Conservation (phyloP, 768 basidiomycete genomes). For the Trametes meyenii region DNA sequence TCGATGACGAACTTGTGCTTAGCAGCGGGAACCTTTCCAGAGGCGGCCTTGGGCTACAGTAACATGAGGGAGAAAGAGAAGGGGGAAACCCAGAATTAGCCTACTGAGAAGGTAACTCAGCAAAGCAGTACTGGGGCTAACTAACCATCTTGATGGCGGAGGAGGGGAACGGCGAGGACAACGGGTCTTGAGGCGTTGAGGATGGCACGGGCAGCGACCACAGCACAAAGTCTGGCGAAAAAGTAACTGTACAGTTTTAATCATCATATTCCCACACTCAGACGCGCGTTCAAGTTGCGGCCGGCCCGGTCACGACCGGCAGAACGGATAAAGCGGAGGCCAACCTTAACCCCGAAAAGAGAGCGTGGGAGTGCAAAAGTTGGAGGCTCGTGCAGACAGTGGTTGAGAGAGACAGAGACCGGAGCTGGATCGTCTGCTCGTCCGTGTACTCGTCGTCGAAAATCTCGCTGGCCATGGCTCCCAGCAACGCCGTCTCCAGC, state of each 20-base stretch:
- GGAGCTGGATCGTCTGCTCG: not conserved
- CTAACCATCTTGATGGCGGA: conserved; percentile 66
- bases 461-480: conserved; percentile 41
- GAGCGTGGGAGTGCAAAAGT: conserved; percentile 19
- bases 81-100: conserved; percentile 55
- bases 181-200: conserved; percentile 30
- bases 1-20: conserved; percentile 86
- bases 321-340: not conserved
- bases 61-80: conserved; percentile 32
- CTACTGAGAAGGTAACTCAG: conserved; percentile 93
- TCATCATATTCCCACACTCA: conserved; percentile 29
- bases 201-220: conserved; percentile 24
- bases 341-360: conserved; percentile 13
- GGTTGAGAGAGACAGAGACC: not conserved
- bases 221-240: conserved; percentile 14
- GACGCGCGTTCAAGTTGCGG: not conserved
- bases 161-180: conserved; percentile 22
- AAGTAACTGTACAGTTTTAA: conserved; percentile 55
- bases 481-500: conserved; percentile 51
- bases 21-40: conserved; percentile 52
- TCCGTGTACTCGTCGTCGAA: conserved; percentile 8
- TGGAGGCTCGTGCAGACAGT: not conserved
- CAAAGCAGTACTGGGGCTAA: conserved; percentile 70
- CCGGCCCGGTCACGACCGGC: not conserved
- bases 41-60: conserved; percentile 59